Evolutionary conservation across 169 alveolate species (phyloP), one percentile per base, ranked within the genome.

Genomic region (Pseudocohnilembus persalinus): DNA sequence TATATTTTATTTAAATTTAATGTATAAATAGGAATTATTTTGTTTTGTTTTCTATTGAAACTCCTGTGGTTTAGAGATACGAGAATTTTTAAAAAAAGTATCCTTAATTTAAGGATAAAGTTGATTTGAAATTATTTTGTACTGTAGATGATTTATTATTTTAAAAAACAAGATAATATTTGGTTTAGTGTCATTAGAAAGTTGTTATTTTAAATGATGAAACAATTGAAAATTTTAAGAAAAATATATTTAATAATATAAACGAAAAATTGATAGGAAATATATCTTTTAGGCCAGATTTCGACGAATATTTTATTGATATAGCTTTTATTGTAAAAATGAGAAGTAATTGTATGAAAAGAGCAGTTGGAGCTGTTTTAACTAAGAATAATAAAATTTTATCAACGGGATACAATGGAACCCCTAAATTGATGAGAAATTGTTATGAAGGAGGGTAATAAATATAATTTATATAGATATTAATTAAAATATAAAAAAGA

Each of bases 391-490:
- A 83, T 29, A 82, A 92, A 81, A 87, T 92, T 28, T 87, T 90
- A 20, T 88, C 94, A 1, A 92, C 96, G 0, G 92, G 93, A 1
- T 92, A 92, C 73, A 92, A 92, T 83, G 96, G 96, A 26, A 92
- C 96, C 26, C 91, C 94, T 49, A 85, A 85, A 78, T 86, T 73
- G 32, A 77, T 84, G 78, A 63, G 31, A 31, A 91, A 92, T 83
- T 92, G 96, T 65, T 85, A 74, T 76, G 91, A 92, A 15, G 82
- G 82, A 33, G 68, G 68, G 68, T 49, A 49, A 77, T 77, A 0
- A 1, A 20, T n/a, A 29, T 74, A 29, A 77, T 77, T 0, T 31
- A 33, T 77, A 1, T 25, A 20, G 0, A 20, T 27, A 33, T 31
- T 27, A 77, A 26, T 6, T 27, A 34, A 27, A 33, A 28, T 30